These are phyloP conservation scores for Lecanosticta acicola DNA, from an alignment of 2,329 filamentous ascomycete genomes.

Conservation along the genomic window DNA sequence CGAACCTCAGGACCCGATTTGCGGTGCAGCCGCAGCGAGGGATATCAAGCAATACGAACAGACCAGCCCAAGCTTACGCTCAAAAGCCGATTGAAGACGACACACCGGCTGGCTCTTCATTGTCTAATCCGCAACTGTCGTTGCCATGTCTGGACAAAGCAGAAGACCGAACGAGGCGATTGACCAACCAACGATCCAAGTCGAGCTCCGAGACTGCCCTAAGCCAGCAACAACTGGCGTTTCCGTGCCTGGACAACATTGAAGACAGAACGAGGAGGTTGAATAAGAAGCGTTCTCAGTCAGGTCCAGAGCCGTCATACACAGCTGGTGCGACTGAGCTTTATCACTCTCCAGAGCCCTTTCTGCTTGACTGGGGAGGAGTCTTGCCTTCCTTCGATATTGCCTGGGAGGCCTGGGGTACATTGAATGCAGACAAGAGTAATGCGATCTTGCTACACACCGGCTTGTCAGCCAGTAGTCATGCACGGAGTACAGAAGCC, in stretches of 20 bases:
- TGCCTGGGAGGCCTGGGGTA: conserved; percentile 90
- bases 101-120: conserved; percentile 27
- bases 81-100: conserved; percentile 23
- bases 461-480: conserved; percentile 91
- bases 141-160: conserved; percentile 87
- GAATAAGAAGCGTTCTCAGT: conserved; percentile 57
- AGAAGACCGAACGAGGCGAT: conserved; percentile 65
- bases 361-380: conserved; percentile 91
- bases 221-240: conserved; percentile 58
- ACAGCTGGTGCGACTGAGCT: conserved; percentile 77
- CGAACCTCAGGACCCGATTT: conserved; percentile 7
- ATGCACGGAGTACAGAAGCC: conserved; percentile 81
- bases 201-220: conserved; percentile 90
- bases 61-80: conserved; percentile 19
- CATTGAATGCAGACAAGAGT: conserved; percentile 68
- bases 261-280: conserved; percentile 69
- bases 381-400: conserved; percentile 82
- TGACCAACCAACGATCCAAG: conserved; percentile 60
- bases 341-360: conserved; percentile 67
- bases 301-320: conserved; percentile 89
- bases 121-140: conserved; percentile 76
- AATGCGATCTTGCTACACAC: conserved; percentile 93
- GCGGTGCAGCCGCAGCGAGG: conserved; percentile 5
- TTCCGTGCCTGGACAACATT: conserved; percentile 81
- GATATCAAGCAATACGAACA: conserved; percentile 12